Base-by-base conservation (phyloP, 2,329 filamentous ascomycete species). In the Fusarium nisikadoi region DNA sequence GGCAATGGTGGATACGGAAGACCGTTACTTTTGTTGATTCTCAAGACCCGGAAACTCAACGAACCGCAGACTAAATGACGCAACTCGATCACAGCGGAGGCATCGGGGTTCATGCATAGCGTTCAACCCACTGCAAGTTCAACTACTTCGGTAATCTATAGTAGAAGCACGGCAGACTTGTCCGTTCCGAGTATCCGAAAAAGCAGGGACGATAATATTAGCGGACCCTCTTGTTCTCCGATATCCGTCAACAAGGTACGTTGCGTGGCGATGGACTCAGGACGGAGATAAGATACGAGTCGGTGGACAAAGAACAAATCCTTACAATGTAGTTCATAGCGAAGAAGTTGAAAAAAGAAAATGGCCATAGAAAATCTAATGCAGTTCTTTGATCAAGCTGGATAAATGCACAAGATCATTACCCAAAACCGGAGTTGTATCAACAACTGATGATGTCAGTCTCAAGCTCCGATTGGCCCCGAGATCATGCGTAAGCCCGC, bases 381-480 rank as follows among this genome's bases (percentile, higher is more conserved):
- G 5, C 9, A 9, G 20, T 1, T 27, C 17, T n/a, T 13, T n/a
- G 6, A n/a, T 35, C 31, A 8, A 31, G 8, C 9, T 49, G 23
- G 8, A 27, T 35, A 49, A 23, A 25, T 7, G n/a, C 60, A 60
- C 54, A 38, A 47, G 42, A 42, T 35, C 35, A 19, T 42, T 47
- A 45, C 45, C 61, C 56, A 31, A 64, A 36, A 8, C 20, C 25
- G 31, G 36, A 41, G 14, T 36, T 11, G n/a, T 12, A 43, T 13
- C 31, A 16, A 23, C 20, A 39, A n/a, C 36, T 23, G 17, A 61
- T 68, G 23, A 68, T 69, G 70, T 63, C 70, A 72, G 55, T 35
- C 57, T 35, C 29, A 29, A 14, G 17, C 29, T 71, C 70, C 70
- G 66, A 72, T 72, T 72, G 70, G 70, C 16, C 29, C 45, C 46